Evolutionary conservation across 768 basidiomycete genomes (phyloP).

Genomic region (Cyathus striatus): DNA sequence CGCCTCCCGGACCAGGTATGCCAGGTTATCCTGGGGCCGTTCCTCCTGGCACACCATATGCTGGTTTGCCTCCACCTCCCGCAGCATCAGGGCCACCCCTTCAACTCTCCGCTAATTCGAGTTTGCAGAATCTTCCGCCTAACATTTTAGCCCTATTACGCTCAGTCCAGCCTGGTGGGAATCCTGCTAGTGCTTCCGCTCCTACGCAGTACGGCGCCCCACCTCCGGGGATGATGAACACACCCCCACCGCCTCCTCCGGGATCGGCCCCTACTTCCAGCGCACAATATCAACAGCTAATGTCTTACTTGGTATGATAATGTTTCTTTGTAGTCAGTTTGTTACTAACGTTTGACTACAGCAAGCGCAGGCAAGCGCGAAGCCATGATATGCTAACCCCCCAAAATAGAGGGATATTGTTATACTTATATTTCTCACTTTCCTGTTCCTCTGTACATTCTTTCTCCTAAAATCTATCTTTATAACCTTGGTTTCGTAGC

Average conservation of each 20-base stretch:
- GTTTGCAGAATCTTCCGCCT: conserved; percentile 49
- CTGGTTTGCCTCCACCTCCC: conserved; percentile 16
- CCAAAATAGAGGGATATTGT: too few species aligned
- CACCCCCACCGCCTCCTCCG: conserved; percentile 32
- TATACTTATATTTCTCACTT: neutral
- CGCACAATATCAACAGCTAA: conserved; percentile 58
- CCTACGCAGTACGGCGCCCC: conserved; percentile 30
- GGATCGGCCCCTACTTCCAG: conserved; percentile 32
- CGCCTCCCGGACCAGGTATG: conserved; percentile 26
- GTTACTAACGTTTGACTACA: conserved; percentile 8
- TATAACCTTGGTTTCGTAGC: too few species aligned
- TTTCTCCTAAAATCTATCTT: too few species aligned
- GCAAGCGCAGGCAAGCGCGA: conserved; percentile 27
- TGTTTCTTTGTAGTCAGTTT: neutral
- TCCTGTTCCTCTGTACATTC: too few species aligned
- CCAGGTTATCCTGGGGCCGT: conserved; percentile 24
- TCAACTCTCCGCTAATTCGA: conserved; percentile 26
- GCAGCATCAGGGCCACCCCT: conserved; percentile 25
- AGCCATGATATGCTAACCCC: too few species aligned
- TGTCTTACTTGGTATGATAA: conserved; percentile 59
- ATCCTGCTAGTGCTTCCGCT: conserved; percentile 12
- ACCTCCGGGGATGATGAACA: conserved; percentile 37
- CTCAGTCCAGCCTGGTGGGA: conserved; percentile 43
- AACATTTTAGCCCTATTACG: conserved; percentile 67
- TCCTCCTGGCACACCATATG: conserved; percentile 21